A percentile compares a stretch with the other conserved stretches of the same genome.
phyloP scores from a whole-genome alignment of 768 basidiomycete species.

The Thelephora ganbajun region DNA sequence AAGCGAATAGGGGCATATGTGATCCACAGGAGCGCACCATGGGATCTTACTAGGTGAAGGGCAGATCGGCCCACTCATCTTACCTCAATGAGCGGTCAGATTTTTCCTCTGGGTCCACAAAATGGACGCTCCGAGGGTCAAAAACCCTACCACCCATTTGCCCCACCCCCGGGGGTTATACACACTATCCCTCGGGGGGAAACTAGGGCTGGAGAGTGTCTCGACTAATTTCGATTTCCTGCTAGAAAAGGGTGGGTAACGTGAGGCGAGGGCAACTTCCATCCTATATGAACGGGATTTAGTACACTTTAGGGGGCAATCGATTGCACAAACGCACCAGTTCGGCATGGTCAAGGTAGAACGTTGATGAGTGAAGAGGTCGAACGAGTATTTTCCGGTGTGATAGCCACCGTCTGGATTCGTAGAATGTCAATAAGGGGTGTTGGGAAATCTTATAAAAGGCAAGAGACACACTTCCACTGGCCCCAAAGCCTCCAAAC shows the following conservation, averaged over 20 bases:
- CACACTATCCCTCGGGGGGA: constrained; percentile 6
- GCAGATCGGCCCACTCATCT: too few species aligned
- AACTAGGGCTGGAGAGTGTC: neutral
- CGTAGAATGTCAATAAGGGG: too few species aligned
- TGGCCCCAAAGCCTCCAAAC: constrained; percentile 60
- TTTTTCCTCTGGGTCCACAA: too few species aligned
- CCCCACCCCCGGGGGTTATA: neutral
- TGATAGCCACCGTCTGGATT: constrained; percentile 36
- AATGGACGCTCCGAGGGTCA: too few species aligned
- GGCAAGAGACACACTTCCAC: constrained; percentile 41
- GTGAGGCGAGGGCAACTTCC: constrained; percentile 18
- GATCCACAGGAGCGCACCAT: too few species aligned
- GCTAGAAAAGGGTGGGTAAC: constrained; percentile 25
- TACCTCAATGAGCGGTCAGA: too few species aligned
- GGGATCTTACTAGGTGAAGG: too few species aligned
- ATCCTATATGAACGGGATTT: constrained; percentile 10
- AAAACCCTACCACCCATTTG: too few species aligned
- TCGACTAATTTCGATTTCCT: constrained; percentile 11
- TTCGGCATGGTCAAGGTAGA: constrained; percentile 32
- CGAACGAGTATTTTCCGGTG: constrained; percentile 63
- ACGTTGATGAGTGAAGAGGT: constrained; percentile 66
- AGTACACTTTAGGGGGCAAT: neutral
- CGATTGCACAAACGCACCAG: constrained; percentile 16
- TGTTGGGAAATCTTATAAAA: neutral
- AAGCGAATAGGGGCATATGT: too few species aligned